phyloP scores from a whole-genome alignment of 2,329 filamentous ascomycete species.

The Colletotrichum tropicicola region DNA sequence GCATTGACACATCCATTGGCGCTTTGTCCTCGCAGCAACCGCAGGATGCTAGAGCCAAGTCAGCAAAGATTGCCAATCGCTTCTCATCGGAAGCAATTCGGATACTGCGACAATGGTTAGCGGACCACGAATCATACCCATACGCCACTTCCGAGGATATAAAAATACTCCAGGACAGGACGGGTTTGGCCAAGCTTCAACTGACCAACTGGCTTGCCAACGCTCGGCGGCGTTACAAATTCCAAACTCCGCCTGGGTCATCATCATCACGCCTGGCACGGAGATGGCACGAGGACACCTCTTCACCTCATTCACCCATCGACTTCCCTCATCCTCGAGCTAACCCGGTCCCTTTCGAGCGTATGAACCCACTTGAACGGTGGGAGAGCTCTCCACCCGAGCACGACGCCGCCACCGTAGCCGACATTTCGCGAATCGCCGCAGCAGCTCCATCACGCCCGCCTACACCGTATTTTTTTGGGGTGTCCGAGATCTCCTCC shows the following conservation, averaged over 20 bases:
- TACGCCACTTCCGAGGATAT: slow-evolving; percentile 74
- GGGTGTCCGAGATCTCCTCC: slow-evolving; percentile 34
- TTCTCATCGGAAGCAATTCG: slow-evolving; percentile 42
- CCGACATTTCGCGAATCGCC: slow-evolving; percentile 32
- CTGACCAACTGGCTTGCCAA: slow-evolving; percentile 78
- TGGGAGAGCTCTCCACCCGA: slow-evolving; percentile 34
- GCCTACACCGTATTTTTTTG: no score
- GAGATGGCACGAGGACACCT: neutral
- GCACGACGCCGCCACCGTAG: slow-evolving; percentile 34
- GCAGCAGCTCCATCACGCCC: no score
- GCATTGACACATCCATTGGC: no score
- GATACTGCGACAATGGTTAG: slow-evolving; percentile 70
- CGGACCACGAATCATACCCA: slow-evolving; percentile 67
- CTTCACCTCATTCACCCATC: slow-evolving; percentile 48
- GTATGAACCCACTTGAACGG: slow-evolving; percentile 31
- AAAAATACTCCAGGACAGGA: slow-evolving; percentile 66
- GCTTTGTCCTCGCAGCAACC: no score
- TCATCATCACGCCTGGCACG: slow-evolving; percentile 56
- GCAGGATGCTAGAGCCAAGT: no score
- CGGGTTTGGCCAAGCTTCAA: slow-evolving; percentile 67
- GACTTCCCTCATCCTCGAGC: slow-evolving; percentile 64
- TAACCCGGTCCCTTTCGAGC: slow-evolving; percentile 43
- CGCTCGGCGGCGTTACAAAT: slow-evolving; percentile 70
- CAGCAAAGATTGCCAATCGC: slow-evolving; percentile 11
- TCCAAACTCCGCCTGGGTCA: slow-evolving; percentile 55